Conservation (phyloP, 164 flowering plant genomes). For the grape (Vitis vinifera) region DNA sequence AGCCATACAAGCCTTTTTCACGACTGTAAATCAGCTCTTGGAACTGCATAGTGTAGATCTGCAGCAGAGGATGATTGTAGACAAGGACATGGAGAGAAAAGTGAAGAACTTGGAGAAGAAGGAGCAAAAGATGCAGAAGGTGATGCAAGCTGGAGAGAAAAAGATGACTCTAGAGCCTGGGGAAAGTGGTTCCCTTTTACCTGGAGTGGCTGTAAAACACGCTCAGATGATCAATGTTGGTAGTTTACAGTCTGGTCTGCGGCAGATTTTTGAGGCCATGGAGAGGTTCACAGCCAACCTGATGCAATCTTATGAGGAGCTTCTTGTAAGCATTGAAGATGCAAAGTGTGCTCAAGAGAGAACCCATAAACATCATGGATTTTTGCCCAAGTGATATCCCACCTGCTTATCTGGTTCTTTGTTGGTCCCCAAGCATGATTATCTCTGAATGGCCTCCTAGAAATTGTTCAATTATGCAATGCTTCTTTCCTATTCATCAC, state of each 20-base stretch:
- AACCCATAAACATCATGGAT: not conserved
- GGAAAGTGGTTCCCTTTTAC: not conserved
- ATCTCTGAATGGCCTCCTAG: not conserved
- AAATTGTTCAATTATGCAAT: not conserved
- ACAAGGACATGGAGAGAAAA: slow-evolving; percentile 40
- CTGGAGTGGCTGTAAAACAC: not conserved
- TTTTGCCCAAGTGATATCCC: not conserved
- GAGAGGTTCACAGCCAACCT: slow-evolving; percentile 17
- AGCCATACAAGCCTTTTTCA: slow-evolving; percentile 37
- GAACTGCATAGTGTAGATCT: slow-evolving; percentile 24
- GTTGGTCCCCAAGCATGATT: not conserved
- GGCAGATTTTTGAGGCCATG: slow-evolving; percentile 21
- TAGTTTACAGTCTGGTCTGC: slow-evolving; percentile 19
- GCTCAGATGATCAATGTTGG: not conserved
- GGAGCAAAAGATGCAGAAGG: slow-evolving; percentile 26
- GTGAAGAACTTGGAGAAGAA: slow-evolving; percentile 24
- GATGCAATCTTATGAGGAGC: slow-evolving; percentile 23
- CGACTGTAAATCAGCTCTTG: slow-evolving; percentile 26
- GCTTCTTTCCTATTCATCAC: too few relatives aligned
- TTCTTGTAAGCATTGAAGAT: slow-evolving; percentile 4
- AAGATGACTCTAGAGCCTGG: slow-evolving; percentile 2
- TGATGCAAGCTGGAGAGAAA: slow-evolving; percentile 14
- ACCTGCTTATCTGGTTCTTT: too few relatives aligned
- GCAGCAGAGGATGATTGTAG: slow-evolving; percentile 28
- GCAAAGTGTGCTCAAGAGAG: slow-evolving; percentile 12